phyloP scores from a whole-genome alignment of 1,284 basidiomycete species.

The Boletus smithii region DNA sequence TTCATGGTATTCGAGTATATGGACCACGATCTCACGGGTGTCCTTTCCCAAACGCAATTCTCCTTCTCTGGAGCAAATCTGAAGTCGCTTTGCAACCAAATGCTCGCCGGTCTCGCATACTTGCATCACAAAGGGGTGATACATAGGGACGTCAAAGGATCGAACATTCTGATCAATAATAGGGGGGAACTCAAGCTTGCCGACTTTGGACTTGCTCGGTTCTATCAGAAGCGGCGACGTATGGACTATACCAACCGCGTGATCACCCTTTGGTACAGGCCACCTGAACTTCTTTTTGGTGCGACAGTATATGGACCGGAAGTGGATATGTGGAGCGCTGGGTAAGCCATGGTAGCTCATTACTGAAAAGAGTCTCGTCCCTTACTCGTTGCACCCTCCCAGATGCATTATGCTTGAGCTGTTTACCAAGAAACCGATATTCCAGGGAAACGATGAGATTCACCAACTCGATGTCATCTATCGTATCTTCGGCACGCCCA shows the following conservation, averaged over 20 bases:
- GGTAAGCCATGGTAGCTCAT: conserved; percentile 46
- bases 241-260: conserved; percentile 98
- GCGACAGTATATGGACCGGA: conserved; percentile 96
- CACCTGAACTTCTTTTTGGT: conserved; percentile 93
- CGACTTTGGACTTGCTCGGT: conserved; percentile 97
- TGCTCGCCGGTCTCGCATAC: conserved; percentile 91
- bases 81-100: conserved; percentile 93
- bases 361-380: neutral
- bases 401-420: conserved; percentile 99
- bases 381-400: conserved; percentile 8
- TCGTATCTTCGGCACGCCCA: conserved; percentile 87
- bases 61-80: conserved; percentile 82
- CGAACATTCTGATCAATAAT: conserved; percentile 95
- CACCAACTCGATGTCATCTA: conserved; percentile 94
- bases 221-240: conserved; percentile 86
- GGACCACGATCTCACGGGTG: conserved; percentile 97
- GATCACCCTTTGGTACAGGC: conserved; percentile 98
- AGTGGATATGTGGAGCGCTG: conserved; percentile 99
- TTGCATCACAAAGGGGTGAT: conserved; percentile 94
- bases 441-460: conserved; percentile 96
- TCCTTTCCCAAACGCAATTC: conserved; percentile 89
- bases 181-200: conserved; percentile 92
- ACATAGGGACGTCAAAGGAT: conserved; percentile 98
- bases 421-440: conserved; percentile 91
- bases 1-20: conserved; percentile 99